A percentile compares a stretch with the other conserved stretches of the same genome.
phyloP scores from a whole-genome alignment of 441 rosid species.

The Corymbia calophylla region DNA sequence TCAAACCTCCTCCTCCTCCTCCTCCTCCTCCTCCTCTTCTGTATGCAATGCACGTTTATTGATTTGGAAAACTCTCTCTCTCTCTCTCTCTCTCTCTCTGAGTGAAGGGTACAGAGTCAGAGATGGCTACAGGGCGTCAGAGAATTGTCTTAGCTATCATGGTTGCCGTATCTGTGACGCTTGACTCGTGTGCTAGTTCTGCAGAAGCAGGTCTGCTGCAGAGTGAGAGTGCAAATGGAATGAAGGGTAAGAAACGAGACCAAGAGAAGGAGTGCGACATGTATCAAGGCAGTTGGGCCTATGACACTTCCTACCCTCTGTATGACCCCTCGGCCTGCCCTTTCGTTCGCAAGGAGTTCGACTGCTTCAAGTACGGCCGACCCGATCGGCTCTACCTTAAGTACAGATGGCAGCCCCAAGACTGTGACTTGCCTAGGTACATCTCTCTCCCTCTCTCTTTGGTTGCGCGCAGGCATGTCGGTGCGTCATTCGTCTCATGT shows the following conservation, averaged over 20 bases:
- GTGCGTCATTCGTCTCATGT: not conserved
- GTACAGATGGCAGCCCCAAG: constrained; percentile 35
- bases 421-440: constrained; percentile 30
- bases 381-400: constrained; percentile 24
- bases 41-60: not conserved
- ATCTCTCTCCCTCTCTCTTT: not conserved
- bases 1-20: not conserved
- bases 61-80: not conserved
- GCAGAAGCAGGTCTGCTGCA: not conserved
- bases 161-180: not conserved
- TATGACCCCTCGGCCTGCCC: constrained; percentile 28
- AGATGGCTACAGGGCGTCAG: not conserved
- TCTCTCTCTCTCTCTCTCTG: not conserved
- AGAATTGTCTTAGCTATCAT: not conserved
- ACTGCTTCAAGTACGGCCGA: constrained; percentile 36
- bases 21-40: not conserved
- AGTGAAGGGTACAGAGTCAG: not conserved
- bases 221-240: not conserved
- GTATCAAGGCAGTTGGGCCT: constrained; percentile 34
- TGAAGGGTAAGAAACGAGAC: not conserved
- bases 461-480: not conserved
- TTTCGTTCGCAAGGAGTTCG: constrained; percentile 27
- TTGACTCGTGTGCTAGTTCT: not conserved
- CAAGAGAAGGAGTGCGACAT: constrained; percentile 9
- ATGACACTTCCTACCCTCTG: constrained; percentile 25